Base-by-base conservation (phyloP, 2,329 filamentous ascomycete genomes). In the Lasiodiplodia hormozganensis region DNA sequence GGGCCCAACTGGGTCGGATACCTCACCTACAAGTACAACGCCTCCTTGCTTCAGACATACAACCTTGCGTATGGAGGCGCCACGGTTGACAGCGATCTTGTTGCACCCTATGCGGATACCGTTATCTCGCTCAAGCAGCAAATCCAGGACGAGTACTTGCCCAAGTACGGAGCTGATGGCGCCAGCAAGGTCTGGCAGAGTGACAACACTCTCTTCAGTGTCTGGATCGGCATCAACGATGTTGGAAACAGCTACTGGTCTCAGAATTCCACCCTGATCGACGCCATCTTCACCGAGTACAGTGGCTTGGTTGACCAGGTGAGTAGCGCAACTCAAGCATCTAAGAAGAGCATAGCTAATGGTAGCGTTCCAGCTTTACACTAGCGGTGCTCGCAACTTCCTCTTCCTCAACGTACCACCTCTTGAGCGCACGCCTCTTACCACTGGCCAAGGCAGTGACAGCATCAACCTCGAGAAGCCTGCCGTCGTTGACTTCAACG, bases 1-100 rank as follows among this genome's bases (percentile, higher is more conserved):
- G 86, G 85, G 0, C 85, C 85, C 0, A 87, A 87, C 73, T 88
- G 85, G 85, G 79, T 87, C n/a, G 86, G 83, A 68, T 86, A 78
- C 70, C 72, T 85, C 12, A 83, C 82, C 1, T 76, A 77, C 18
- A 76, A 76, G 36, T 83, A 83, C 74, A 85, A 85, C 68, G 70
- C 76, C 16, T 83, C 84, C 0, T 70, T 80, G 0, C 72, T 87
- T 3, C 78, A 84, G 21, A 82, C 82, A 14, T 88, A 87, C 74
- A 86, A 88, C 75, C 78, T 88, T 40, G 86, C 86, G 0, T 82
- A 83, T 38, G 85, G 86, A 53, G 86, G 86, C 51, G 86, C 86
- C 0, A 86, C 85, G 0, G 83, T 87, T 31, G 83, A 87, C 71
- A 80, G 82, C 11, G 77, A 74, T 2, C 80, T 89, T 4, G 81